Percentiles rank a stretch among this genome's conserved stretches.
phyloP scores from a whole-genome alignment of 2,329 filamentous ascomycete genomes.

The Ophiocordyceps camponoti-saundersi region DNA sequence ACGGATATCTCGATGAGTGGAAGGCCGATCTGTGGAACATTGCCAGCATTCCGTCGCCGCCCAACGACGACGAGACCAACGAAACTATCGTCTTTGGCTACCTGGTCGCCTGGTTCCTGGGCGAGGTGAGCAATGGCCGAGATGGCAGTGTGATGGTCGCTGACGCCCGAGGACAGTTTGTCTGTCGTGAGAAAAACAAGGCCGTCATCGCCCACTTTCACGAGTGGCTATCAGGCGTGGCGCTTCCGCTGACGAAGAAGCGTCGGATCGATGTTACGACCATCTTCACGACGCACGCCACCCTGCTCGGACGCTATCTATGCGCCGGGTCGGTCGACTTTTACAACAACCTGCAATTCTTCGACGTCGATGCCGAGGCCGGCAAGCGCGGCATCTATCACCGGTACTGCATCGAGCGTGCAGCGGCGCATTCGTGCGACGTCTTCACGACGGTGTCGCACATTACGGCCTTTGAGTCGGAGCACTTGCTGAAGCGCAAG shows the following conservation, averaged over 20 bases:
- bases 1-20: slow-evolving; percentile 87
- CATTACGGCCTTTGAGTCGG: slow-evolving; percentile 95
- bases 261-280: slow-evolving; percentile 91
- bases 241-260: slow-evolving; percentile 80
- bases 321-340: slow-evolving; percentile 97
- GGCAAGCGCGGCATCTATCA: slow-evolving; percentile 98
- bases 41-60: slow-evolving; percentile 84
- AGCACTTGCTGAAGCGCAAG: slow-evolving; percentile 93
- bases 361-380: slow-evolving; percentile 91
- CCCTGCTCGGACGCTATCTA: slow-evolving; percentile 84
- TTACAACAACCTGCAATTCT: slow-evolving; percentile 96
- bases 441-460: slow-evolving; percentile 98
- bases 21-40: slow-evolving; percentile 90
- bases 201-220: slow-evolving; percentile 98
- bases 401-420: slow-evolving; percentile 93
- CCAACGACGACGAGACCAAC: slow-evolving; percentile 85
- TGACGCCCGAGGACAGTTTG: slow-evolving; percentile 45
- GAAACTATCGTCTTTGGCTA: slow-evolving; percentile 97
- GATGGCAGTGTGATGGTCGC: neutral
- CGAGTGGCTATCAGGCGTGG: slow-evolving; percentile 94
- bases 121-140: slow-evolving; percentile 50
- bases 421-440: slow-evolving; percentile 77
- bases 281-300: slow-evolving; percentile 97
- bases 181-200: slow-evolving; percentile 77
- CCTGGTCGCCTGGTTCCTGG: slow-evolving; percentile 91